Percentiles rank a stretch among this genome's conserved stretches.
phyloP scores from a whole-genome alignment of 345 rosid genomes.

The Streptanthus diversifolius region DNA sequence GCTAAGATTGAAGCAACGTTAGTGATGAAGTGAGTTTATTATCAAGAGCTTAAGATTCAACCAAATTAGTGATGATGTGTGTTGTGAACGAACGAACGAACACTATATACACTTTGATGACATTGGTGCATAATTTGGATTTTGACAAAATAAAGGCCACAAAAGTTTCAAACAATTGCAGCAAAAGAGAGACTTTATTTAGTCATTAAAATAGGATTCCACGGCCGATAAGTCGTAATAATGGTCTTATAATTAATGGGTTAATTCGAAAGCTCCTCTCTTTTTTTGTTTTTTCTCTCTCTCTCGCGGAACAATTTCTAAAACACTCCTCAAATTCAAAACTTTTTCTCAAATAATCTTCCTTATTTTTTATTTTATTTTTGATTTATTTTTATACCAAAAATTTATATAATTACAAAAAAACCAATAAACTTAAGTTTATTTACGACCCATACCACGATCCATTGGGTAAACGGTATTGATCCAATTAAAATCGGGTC shows the following conservation, averaged over 20 bases:
- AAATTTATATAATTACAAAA: too few species aligned
- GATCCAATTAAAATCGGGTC: too few species aligned
- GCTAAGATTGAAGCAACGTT: too few species aligned
- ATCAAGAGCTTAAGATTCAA: background rate
- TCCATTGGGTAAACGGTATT: too few species aligned
- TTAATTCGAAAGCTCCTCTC: background rate
- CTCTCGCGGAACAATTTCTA: too few species aligned
- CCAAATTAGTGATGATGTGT: background rate
- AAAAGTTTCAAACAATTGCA: background rate
- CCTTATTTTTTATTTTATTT: too few species aligned
- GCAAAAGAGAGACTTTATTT: background rate
- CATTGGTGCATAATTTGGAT: background rate
- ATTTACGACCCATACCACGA: too few species aligned
- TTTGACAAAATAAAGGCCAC: background rate
- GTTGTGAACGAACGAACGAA: background rate
- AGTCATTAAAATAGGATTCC: background rate
- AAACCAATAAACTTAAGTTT: too few species aligned
- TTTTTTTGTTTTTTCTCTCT: background rate
- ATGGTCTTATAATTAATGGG: background rate
- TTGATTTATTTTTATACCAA: too few species aligned
- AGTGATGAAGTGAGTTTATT: background rate
- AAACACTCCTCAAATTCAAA: too few species aligned
- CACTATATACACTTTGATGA: background rate
- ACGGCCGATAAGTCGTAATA: background rate
- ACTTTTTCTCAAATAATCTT: too few species aligned